Conservation (phyloP, 306 rosid species). For the Acmispon strigosus region DNA sequence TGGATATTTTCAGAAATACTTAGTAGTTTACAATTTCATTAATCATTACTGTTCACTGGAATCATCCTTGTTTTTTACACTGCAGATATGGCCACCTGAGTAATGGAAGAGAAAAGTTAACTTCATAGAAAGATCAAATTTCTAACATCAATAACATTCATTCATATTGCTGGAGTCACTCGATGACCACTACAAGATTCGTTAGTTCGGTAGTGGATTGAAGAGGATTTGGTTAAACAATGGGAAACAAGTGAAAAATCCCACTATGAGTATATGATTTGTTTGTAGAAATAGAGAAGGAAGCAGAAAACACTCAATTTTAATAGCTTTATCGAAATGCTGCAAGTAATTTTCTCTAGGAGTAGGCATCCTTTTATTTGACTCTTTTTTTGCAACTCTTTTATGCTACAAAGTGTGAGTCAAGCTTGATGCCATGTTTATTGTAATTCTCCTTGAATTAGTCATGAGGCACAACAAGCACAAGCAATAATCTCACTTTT, state of each 20-base stretch:
- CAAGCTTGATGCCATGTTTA: too few species aligned
- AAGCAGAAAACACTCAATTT: neutral
- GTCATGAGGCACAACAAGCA: too few species aligned
- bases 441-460: too few species aligned
- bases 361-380: constrained; percentile 3
- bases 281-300: neutral
- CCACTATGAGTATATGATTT: too few species aligned
- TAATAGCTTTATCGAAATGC: neutral
- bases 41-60: neutral
- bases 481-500: too few species aligned
- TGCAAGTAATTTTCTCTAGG: neutral
- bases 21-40: neutral
- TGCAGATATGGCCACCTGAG: neutral
- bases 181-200: neutral
- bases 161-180: neutral
- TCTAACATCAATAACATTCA: neutral
- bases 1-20: neutral
- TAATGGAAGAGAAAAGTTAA: constrained; percentile 5
- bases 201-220: neutral
- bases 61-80: neutral
- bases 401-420: neutral
- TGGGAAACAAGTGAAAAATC: neutral
- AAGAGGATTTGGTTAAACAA: neutral
- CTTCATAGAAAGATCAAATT: neutral
- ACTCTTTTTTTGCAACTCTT: neutral